Percentiles rank a stretch among this genome's conserved stretches.
phyloP scores from a whole-genome alignment of 768 basidiomycete genomes.

The Rubroboletus pulcherrimus region DNA sequence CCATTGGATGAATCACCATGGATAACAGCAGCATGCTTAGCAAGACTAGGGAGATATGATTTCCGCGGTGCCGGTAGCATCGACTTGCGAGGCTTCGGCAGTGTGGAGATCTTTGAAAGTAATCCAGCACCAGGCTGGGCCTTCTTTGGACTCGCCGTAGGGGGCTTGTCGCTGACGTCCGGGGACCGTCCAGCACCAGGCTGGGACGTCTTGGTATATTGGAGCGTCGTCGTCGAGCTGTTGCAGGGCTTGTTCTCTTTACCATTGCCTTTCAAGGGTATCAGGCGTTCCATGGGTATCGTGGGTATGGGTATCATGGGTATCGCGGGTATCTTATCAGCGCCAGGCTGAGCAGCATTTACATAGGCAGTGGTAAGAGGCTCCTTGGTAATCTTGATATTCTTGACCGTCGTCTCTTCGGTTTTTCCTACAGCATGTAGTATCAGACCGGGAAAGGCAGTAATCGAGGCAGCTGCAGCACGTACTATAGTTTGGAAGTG shows the following conservation, averaged over 20 bases:
- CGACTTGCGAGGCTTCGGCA: conserved; percentile 7
- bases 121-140: background rate
- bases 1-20: conserved; percentile 1
- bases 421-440: background rate
- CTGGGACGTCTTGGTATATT: background rate
- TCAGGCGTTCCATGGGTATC: conserved; percentile 3
- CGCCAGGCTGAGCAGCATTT: conserved; percentile 4
- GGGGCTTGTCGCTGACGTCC: background rate
- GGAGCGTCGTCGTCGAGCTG: conserved; percentile 2
- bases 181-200: conserved; percentile 1
- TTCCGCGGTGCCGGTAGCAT: conserved; percentile 11
- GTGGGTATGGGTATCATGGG: conserved; percentile 3
- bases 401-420: conserved; percentile 1
- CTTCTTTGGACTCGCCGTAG: background rate
- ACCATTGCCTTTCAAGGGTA: background rate
- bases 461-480: background rate
- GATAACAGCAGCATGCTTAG: background rate
- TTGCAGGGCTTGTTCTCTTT: conserved; percentile 17
- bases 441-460: background rate
- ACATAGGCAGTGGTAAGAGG: background rate
- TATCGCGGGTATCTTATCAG: conserved; percentile 5
- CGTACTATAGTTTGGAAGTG: conserved; percentile 2
- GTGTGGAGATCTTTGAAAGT: conserved; percentile 1
- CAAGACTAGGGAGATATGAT: background rate
- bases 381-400: background rate